Base-by-base conservation (phyloP, 2,329 filamentous ascomycete species). In the Fusarium phyllophilum region DNA sequence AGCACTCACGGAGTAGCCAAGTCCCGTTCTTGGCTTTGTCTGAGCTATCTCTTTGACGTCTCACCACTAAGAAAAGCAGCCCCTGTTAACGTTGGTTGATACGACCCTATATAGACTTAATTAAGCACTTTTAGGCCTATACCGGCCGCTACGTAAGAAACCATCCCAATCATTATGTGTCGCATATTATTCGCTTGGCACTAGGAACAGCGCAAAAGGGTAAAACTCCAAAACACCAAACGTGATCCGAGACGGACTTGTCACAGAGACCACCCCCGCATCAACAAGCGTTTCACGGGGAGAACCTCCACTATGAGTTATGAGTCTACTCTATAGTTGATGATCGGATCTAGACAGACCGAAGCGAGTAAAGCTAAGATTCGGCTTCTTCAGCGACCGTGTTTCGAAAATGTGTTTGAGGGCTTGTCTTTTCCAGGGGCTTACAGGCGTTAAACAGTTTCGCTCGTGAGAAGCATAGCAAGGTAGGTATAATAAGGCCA, bases 231-330 rank as follows among this genome's bases (percentile, higher is more conserved):
- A 73, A 71, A 77, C 72, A 69, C 76, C 78, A 75, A 81, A 78
- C 79, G 69, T 73, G 58, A 81, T 70, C 66, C 80, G 81, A 81
- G 81, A 83, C 81, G 77, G 64, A 61, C 77, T 79, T 81, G 81
- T 82, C 78, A 81, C 81, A 81, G 73, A 72, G 64, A 41, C 66
- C 65, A 70, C 70, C 70, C 72, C 72, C 70, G 65, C 65, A 63
- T 65, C 62, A 64, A 57, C 52, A 72, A 31, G 33, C 39, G 74
- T 73, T 75, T 72, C 73, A 66, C 38, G 38, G 66, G 51, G 55
- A 46, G 33, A 12, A 39, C 26, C 26, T 29, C 26, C 26, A 29
- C 26, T 29, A 29, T 29, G 26, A 29, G 26, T 29, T 29, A 29
- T 29, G 26, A 29, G 26, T 29, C 26, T 29, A 29, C 26, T 29